Evolutionary conservation across 306 rosid genomes (phyloP).

Genomic region (Citrullus amarus): DNA sequence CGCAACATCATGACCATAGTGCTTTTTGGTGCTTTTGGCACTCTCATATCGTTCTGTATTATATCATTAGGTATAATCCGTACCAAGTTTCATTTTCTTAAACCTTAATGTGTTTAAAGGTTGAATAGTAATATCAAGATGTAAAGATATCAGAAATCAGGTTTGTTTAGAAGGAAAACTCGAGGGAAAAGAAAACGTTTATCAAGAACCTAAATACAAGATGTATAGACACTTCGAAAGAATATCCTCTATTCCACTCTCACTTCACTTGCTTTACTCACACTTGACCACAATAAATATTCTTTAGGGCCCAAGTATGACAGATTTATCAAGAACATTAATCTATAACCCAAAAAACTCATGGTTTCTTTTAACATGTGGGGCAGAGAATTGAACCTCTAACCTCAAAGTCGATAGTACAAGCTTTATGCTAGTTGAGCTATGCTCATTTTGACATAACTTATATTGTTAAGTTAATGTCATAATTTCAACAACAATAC

Average conservation of each 20-base stretch:
- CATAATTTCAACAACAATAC: background rate
- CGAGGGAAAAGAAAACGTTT: background rate
- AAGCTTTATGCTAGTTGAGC: no score
- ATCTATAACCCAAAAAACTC: background rate
- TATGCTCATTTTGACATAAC: background rate
- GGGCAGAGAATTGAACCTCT: no score
- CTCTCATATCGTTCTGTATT: conserved; percentile 77
- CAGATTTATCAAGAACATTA: background rate
- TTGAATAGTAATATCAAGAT: background rate
- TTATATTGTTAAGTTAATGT: background rate
- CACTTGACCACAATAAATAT: background rate
- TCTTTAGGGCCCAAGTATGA: background rate
- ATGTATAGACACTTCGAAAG: background rate
- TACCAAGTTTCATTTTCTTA: background rate
- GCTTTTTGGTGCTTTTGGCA: conserved; percentile 88
- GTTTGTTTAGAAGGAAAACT: background rate
- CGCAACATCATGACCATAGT: conserved; percentile 82
- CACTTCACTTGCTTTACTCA: background rate
- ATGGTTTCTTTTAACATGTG: no score
- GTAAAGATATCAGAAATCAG: background rate
- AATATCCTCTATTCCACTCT: background rate
- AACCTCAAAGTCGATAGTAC: no score
- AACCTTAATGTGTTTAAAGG: background rate
- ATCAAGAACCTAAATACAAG: background rate
- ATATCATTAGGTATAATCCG: conserved; percentile 62